Base-by-base conservation (phyloP, 169 alveolate species). In the Toxoplasma gondii region DNA sequence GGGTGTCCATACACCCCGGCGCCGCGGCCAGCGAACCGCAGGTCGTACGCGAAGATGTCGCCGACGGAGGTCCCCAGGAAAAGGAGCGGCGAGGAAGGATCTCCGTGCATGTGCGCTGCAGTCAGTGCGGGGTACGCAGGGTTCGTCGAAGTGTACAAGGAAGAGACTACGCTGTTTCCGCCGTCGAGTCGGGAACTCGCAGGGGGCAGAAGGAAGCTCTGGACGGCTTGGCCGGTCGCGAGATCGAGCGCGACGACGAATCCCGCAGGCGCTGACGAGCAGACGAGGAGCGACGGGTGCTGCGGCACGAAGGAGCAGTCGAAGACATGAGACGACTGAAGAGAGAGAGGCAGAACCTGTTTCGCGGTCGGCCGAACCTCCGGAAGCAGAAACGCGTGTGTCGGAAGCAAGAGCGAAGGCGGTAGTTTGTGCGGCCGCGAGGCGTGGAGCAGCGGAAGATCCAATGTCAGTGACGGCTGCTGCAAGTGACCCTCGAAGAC, bases 391-490 rank as follows among this genome's bases (percentile, higher is more conserved):
- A 82, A 82, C 39, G 90, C 41, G 64, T 44, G 53, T 31, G 90
- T 43, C 39, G 90, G 90, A 24, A 82, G 22, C n/a, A 82, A 49
- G 24, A 82, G 90, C 1, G 69, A 82, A 17, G 90, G 90, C 9
- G 90, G 90, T 7, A 82, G 54, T 4, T 7, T 9, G 34, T 82
- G 90, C 64, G 90, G 90, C 1, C 90, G 90, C n/a, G 69, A 36
- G 27, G 90, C 67, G 34, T 82, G 90, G 12, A 82, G 90, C 5
- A 82, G 90, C n/a, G 90, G 90, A 82, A 82, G 90, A 82, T 82
- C 90, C 53, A 82, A 67, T 34, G 90, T 82, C 41, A 38, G 36
- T 16, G 53, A 24, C 44, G 86, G 86, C 86, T 78, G 86, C 45
- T 78, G 86, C 29, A 78, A 45, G 22, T 78, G 86, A 12, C 86